phyloP scores from a whole-genome alignment of 1,139 yeast genomes.

The Saccharomycopsis hybrid region DNA sequence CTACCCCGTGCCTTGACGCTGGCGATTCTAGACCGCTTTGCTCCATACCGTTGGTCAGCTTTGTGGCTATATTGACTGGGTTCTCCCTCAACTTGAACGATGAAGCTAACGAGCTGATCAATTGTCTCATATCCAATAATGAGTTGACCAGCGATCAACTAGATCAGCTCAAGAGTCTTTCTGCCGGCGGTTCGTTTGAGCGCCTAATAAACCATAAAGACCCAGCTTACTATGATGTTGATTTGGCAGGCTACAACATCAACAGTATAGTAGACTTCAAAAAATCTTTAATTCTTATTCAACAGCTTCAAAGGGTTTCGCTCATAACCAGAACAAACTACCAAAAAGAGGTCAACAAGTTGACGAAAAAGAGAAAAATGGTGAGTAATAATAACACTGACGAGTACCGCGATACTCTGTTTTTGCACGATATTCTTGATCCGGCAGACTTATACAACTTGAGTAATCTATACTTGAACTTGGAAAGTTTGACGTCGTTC shows the following conservation, averaged over 20 bases:
- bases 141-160: conserved; percentile 10
- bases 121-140: conserved; percentile 7
- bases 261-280: conserved; percentile 2
- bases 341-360: conserved; percentile 6
- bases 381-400: not conserved
- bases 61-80: conserved; percentile 14
- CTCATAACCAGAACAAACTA: conserved; percentile 8
- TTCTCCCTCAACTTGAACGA: conserved; percentile 14
- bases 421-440: conserved; percentile 16
- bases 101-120: conserved; percentile 11
- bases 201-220: conserved; percentile 1
- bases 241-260: conserved; percentile 5
- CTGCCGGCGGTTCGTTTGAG: not conserved
- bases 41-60: conserved; percentile 12
- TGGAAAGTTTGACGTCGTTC: conserved; percentile 12
- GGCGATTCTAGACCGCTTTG: conserved; percentile 4
- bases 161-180: not conserved
- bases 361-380: conserved; percentile 8
- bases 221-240: conserved; percentile 1
- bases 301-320: conserved; percentile 15
- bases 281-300: conserved; percentile 10
- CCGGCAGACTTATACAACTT: conserved; percentile 19
- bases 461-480: conserved; percentile 14
- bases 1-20: not conserved
- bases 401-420: conserved; percentile 7